phyloP scores from a whole-genome alignment of 208 protist genomes.

The Endotrypanum monterogeii region DNA sequence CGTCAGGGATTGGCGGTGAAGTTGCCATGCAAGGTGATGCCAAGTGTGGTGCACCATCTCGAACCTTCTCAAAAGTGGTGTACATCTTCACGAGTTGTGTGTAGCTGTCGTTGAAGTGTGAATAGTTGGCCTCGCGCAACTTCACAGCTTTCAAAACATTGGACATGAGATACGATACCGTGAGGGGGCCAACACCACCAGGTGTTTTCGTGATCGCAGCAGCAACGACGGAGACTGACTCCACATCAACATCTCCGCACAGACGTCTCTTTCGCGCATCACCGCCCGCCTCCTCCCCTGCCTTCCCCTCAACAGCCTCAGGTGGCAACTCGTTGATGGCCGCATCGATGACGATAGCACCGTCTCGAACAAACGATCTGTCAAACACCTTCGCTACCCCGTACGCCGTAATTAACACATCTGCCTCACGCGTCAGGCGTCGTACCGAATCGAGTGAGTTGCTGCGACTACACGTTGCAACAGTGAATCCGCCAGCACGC shows the following conservation, averaged over 20 bases:
- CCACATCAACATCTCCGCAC: conserved; percentile 87
- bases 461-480: conserved; percentile 91
- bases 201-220: conserved; percentile 94
- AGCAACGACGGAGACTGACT: conserved; percentile 60
- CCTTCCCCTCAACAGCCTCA: too few relatives aligned
- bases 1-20: background rate
- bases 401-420: conserved; percentile 94
- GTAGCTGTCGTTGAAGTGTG: conserved; percentile 52
- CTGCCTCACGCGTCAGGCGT: conserved; percentile 55
- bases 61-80: conserved; percentile 24
- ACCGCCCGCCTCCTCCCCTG: background rate
- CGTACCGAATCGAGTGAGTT: conserved; percentile 70
- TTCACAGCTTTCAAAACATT: conserved; percentile 85
- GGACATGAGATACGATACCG: conserved; percentile 89
- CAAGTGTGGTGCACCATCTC: conserved; percentile 14
- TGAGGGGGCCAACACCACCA: conserved; percentile 97
- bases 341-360: conserved; percentile 96
- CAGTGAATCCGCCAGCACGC: conserved; percentile 79
- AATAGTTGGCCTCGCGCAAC: conserved; percentile 35
- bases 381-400: conserved; percentile 87
- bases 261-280: conserved; percentile 14
- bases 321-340: conserved; percentile 89
- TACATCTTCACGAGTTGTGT: conserved; percentile 54
- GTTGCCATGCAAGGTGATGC: background rate
- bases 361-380: conserved; percentile 80